phyloP scores from a whole-genome alignment of 805 yeast genomes.

The Candida broadrunensis region DNA sequence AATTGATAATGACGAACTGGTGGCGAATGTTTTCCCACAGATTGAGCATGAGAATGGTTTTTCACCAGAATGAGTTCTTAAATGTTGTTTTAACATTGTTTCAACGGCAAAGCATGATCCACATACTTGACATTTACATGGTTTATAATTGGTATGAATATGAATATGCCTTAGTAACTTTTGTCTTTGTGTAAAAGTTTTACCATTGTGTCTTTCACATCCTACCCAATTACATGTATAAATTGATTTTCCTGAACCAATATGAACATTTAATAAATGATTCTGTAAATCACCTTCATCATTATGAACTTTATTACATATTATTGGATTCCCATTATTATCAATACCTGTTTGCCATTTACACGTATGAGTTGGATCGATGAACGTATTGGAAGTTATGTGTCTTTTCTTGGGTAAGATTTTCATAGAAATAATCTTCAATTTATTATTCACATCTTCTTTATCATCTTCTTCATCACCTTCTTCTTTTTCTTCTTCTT shows the following conservation, averaged over 20 bases:
- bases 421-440: constrained; percentile 32
- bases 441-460: constrained; percentile 4
- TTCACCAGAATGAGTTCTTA: constrained; percentile 85
- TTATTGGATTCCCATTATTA: constrained; percentile 23
- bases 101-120: constrained; percentile 72
- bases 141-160: constrained; percentile 83
- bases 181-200: constrained; percentile 76
- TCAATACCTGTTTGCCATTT: constrained; percentile 37
- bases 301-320: constrained; percentile 52
- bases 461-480: not conserved
- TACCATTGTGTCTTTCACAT: constrained; percentile 60
- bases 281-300: constrained; percentile 62
- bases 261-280: constrained; percentile 67
- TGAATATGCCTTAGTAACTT: constrained; percentile 83
- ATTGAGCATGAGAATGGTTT: constrained; percentile 73
- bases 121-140: constrained; percentile 71
- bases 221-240: constrained; percentile 78
- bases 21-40: constrained; percentile 79
- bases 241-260: constrained; percentile 67
- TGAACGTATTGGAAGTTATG: constrained; percentile 4
- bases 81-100: constrained; percentile 74
- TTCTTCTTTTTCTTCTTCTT: too few relatives aligned
- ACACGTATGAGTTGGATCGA: constrained; percentile 41
- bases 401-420: constrained; percentile 24
- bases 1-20: constrained; percentile 76